Evolutionary conservation across 139 green algal species (phyloP).

Genomic region (Coccomyxa sp.): DNA sequence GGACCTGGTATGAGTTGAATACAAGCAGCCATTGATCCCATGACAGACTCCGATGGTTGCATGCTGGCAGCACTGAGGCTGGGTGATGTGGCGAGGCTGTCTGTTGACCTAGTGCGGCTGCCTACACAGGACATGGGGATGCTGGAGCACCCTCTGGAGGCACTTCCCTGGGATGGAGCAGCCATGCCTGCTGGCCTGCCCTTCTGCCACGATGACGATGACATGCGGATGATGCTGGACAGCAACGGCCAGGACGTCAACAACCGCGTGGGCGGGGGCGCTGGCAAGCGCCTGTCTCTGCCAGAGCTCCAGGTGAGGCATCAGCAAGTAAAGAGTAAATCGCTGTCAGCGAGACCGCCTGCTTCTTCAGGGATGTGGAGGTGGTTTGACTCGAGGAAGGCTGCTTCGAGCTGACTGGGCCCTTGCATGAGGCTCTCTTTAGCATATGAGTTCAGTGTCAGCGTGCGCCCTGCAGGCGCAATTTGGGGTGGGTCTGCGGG

Average conservation of each 20-base stretch:
- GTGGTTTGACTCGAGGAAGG: not conserved
- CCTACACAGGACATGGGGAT: no score
- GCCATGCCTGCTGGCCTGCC: not conserved
- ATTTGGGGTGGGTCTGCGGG: constrained; percentile 81
- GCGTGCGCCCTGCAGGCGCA: constrained; percentile 50
- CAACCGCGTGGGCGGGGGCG: constrained; percentile 5
- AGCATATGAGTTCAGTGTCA: not conserved
- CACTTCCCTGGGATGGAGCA: no score
- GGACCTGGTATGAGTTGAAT: no score
- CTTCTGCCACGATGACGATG: not conserved
- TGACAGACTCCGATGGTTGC: no score
- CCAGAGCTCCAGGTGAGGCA: constrained; percentile 15
- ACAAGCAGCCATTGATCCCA: no score
- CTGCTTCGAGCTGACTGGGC: not conserved
- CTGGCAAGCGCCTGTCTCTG: constrained; percentile 16
- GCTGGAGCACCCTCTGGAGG: no score
- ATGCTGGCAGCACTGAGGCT: no score
- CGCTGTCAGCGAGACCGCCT: not conserved
- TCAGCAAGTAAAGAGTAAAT: no score
- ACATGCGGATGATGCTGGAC: constrained; percentile 8
- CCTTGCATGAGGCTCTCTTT: no score
- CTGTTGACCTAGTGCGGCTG: no score
- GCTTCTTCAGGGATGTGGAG: not conserved
- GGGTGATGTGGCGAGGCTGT: no score
- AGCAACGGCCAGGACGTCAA: not conserved